Percentiles rank a stretch among this genome's conserved stretches.
These are phyloP conservation scores for Cucurbita ficifolia DNA, from an alignment of 306 rosid species.

Conservation along the genomic window DNA sequence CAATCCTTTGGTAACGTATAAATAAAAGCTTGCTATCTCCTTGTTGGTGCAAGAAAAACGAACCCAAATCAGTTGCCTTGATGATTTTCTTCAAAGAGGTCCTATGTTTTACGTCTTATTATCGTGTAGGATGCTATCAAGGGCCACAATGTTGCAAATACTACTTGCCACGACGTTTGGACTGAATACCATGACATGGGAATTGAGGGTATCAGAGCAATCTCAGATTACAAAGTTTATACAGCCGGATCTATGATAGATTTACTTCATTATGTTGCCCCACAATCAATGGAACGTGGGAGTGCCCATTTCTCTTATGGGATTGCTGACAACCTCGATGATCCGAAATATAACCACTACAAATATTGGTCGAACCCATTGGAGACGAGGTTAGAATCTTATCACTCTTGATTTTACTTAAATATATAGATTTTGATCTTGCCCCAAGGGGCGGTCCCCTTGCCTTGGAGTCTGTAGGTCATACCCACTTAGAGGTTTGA, in stretches of 20 bases:
- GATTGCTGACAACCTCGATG: conserved; percentile 64
- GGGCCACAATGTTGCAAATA: conserved; percentile 47
- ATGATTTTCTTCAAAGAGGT: not conserved
- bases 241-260: conserved; percentile 46
- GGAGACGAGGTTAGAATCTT: conserved; percentile 56
- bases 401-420: not conserved
- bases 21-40: not conserved
- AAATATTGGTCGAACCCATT: conserved; percentile 80
- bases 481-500: too few relatives aligned
- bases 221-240: conserved; percentile 58
- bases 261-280: conserved; percentile 60
- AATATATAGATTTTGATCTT: not conserved
- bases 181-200: conserved; percentile 86
- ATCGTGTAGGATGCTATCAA: conserved; percentile 46
- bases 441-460: too few relatives aligned
- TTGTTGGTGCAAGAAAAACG: not conserved
- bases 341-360: conserved; percentile 55
- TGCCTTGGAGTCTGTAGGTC: too few relatives aligned
- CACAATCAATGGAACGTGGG: conserved; percentile 75
- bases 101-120: not conserved
- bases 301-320: conserved; percentile 70
- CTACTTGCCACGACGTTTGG: conserved; percentile 61
- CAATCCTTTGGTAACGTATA: not conserved
- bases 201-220: conserved; percentile 59
- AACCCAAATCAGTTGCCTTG: not conserved